Percentiles rank a stretch among this genome's conserved stretches.
phyloP scores from a whole-genome alignment of 2,329 filamentous ascomycete species.

The Phaeoacremonium minimum region DNA sequence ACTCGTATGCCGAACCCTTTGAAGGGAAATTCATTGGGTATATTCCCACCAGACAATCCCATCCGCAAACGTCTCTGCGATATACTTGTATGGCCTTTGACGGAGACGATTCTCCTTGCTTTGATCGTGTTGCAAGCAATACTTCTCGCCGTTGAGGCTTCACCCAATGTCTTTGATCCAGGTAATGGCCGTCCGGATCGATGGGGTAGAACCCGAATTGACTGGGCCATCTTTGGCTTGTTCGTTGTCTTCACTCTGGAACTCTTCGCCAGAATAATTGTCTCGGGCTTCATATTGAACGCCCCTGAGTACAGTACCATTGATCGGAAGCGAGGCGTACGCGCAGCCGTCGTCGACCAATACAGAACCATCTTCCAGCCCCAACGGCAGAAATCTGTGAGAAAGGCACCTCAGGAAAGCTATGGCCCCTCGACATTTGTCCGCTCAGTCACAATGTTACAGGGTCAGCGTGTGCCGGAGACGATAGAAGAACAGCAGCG shows the following conservation, averaged over 20 bases:
- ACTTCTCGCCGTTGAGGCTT: constrained; percentile 80
- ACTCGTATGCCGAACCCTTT: constrained; percentile 66
- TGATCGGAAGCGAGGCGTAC: constrained; percentile 70
- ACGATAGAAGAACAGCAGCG: constrained; percentile 76
- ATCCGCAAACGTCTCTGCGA: constrained; percentile 75
- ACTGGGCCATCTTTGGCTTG: constrained; percentile 76
- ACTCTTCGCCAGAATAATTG: constrained; percentile 75
- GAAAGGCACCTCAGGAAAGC: constrained; percentile 39
- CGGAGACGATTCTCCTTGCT: constrained; percentile 80
- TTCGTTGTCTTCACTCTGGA: constrained; percentile 91
- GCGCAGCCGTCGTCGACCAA: constrained; percentile 70
- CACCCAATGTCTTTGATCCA: constrained; percentile 62
- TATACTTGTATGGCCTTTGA: constrained; percentile 78
- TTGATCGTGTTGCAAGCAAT: constrained; percentile 86
- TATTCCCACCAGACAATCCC: constrained; percentile 76
- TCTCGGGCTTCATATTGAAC: constrained; percentile 91
- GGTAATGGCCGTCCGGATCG: constrained; percentile 53
- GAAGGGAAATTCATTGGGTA: constrained; percentile 77
- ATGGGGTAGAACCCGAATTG: constrained; percentile 68
- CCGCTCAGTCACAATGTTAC: constrained; percentile 74
- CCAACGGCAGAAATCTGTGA: constrained; percentile 66
- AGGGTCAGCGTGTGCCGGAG: constrained; percentile 53
- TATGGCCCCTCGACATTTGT: constrained; percentile 62
- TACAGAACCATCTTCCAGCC: constrained; percentile 78
- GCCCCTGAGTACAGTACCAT: constrained; percentile 89